These are phyloP conservation scores for Bipolaris bicolor DNA, from an alignment of 2,329 filamentous ascomycete genomes.

Conservation along the genomic window DNA sequence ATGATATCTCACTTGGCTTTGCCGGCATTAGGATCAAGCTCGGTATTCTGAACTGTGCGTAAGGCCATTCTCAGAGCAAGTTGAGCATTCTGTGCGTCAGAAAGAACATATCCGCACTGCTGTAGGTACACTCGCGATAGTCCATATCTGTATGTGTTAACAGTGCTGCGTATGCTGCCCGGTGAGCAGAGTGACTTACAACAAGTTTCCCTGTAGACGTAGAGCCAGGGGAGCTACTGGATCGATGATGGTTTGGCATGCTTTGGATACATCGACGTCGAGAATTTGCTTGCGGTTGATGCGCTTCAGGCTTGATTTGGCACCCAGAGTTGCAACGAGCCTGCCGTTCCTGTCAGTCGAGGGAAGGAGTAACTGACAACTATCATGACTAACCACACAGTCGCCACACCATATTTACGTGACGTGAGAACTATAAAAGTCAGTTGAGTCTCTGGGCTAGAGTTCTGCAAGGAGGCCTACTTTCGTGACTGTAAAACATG, in stretches of 20 bases:
- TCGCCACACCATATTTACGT: slow-evolving; percentile 88
- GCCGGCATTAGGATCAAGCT: slow-evolving; percentile 72
- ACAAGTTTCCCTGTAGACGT: slow-evolving; percentile 84
- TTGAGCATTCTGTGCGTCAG: slow-evolving; percentile 77
- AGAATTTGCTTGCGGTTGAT: slow-evolving; percentile 86
- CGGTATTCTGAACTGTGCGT: slow-evolving; percentile 62
- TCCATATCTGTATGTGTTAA: slow-evolving; percentile 57
- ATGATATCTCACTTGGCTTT: slow-evolving; percentile 67
- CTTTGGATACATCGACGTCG: slow-evolving; percentile 83
- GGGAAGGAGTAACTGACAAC: neutral
- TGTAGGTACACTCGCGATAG: slow-evolving; percentile 84
- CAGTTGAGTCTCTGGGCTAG: slow-evolving; percentile 19
- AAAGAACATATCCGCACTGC: slow-evolving; percentile 84
- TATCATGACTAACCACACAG: slow-evolving; percentile 74
- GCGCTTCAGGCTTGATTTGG: slow-evolving; percentile 71
- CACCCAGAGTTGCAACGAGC: slow-evolving; percentile 88
- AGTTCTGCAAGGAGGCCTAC: slow-evolving; percentile 57
- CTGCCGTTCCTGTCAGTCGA: slow-evolving; percentile 57
- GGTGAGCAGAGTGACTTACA: slow-evolving; percentile 57
- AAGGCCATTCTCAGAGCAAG: slow-evolving; percentile 74
- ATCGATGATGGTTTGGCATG: slow-evolving; percentile 85
- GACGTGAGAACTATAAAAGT: slow-evolving; percentile 72
- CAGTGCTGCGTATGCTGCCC: neutral
- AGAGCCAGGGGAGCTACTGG: slow-evolving; percentile 88
- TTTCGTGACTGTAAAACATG: slow-evolving; percentile 98